Evolutionary conservation across 768 basidiomycete genomes (phyloP).

Genomic region (Lanmaoa pseudosensibilis): DNA sequence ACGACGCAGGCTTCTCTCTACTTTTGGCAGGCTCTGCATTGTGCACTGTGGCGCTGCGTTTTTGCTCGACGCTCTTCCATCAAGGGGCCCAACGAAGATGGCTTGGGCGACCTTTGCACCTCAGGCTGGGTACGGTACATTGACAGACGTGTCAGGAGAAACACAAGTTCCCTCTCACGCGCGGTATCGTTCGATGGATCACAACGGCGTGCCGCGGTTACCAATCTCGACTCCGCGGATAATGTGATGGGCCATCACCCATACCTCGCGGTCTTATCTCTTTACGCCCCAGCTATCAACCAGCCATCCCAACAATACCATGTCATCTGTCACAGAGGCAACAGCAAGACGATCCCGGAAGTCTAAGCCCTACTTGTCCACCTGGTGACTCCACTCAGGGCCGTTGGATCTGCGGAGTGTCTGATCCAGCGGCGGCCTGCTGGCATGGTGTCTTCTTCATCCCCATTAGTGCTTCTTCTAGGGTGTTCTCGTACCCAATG

Average conservation of each 20-base stretch:
- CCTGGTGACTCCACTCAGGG: neutral
- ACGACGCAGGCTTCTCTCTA: neutral
- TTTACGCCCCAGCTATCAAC: neutral
- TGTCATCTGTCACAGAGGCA: neutral
- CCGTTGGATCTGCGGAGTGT: neutral
- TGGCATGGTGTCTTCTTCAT: neutral
- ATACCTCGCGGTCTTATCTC: neutral
- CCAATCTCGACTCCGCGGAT: no score
- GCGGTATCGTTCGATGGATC: neutral
- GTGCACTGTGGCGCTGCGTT: neutral
- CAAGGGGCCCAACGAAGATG: neutral
- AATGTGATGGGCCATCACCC: neutral
- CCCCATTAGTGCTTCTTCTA: neutral
- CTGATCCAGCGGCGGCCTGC: neutral
- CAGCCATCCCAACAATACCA: neutral
- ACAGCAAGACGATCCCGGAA: neutral
- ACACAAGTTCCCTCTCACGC: neutral
- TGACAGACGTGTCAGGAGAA: neutral
- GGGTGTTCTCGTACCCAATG: neutral
- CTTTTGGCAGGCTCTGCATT: neutral
- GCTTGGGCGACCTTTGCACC: neutral
- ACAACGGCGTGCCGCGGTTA: no score
- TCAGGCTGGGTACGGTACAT: neutral
- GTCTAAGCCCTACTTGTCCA: no score
- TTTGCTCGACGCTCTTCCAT: neutral